phyloP scores from a whole-genome alignment of 192 early-diverging fungal genomes.

The Coemansia sp. region DNA sequence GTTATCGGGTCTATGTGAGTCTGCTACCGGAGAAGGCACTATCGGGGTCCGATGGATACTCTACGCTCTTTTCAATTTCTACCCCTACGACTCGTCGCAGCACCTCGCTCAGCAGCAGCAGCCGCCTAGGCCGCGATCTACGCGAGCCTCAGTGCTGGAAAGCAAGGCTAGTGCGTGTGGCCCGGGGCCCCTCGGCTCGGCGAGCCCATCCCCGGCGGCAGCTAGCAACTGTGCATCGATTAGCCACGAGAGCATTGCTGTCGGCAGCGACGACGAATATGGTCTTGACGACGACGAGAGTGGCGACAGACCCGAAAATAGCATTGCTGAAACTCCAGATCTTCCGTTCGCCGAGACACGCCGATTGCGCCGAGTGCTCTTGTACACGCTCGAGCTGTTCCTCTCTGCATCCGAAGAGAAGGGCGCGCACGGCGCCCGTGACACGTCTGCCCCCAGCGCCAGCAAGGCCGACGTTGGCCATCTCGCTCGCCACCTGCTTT shows the following conservation, averaged over 20 bases:
- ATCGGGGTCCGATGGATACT: slow-evolving; percentile 42
- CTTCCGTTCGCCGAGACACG: slow-evolving; percentile 20
- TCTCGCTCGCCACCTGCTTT: slow-evolving; percentile 31
- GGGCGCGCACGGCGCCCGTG: neutral
- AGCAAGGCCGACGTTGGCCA: slow-evolving; percentile 28
- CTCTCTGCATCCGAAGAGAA: slow-evolving; percentile 28
- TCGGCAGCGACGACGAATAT: slow-evolving; percentile 8
- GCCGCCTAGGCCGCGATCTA: slow-evolving; percentile 7
- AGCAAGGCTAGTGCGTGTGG: neutral
- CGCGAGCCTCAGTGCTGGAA: slow-evolving; percentile 7
- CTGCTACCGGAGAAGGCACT: neutral
- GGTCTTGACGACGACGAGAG: slow-evolving; percentile 4
- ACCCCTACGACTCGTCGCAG: slow-evolving; percentile 45
- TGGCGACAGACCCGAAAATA: neutral
- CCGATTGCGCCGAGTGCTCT: slow-evolving; percentile 24
- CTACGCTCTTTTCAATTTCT: slow-evolving; percentile 34
- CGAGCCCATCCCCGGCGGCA: neutral
- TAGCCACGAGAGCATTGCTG: neutral
- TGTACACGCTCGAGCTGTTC: slow-evolving; percentile 38
- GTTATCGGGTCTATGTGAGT: slow-evolving; percentile 18
- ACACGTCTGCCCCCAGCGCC: slow-evolving; percentile 6
- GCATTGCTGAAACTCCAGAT: slow-evolving; percentile 20
- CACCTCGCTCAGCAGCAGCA: slow-evolving; percentile 26
- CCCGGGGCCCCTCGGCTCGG: neutral
- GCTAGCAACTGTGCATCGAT: neutral